phyloP scores from a whole-genome alignment of 2,329 filamentous ascomycete species.

The Laburnicola sp. region DNA sequence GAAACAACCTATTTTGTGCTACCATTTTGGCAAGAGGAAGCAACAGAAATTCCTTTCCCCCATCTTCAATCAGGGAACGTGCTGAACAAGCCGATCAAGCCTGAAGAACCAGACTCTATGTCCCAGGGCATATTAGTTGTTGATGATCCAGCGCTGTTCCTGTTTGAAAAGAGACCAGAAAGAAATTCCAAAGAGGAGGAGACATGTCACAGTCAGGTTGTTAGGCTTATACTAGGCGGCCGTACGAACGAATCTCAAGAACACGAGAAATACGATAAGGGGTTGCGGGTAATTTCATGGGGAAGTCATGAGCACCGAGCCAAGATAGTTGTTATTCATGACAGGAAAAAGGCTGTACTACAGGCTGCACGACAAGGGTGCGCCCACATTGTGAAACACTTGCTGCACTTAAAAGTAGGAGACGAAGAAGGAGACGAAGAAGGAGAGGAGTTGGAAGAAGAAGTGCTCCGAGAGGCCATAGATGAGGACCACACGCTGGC shows the following conservation, averaged over 20 bases:
- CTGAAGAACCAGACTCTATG: neutral
- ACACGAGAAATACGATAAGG: neutral
- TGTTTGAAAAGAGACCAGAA: slow-evolving; percentile 5
- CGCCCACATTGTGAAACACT: slow-evolving; percentile 1
- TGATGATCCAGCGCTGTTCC: neutral
- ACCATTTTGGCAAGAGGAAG: neutral
- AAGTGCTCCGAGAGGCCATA: neutral
- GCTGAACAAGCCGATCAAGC: neutral
- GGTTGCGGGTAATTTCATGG: slow-evolving; percentile 2
- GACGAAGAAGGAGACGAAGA: neutral
- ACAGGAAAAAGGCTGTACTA: neutral
- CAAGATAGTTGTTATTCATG: slow-evolving; percentile 1
- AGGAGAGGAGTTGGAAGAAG: neutral
- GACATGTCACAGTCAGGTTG: slow-evolving; percentile 5
- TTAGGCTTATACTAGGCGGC: neutral
- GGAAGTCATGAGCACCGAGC: slow-evolving; percentile 1
- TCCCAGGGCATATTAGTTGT: neutral
- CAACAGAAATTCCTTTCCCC: slow-evolving; percentile 2
- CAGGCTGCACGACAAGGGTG: neutral
- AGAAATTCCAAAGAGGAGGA: neutral
- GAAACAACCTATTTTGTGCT: slow-evolving; percentile 5
- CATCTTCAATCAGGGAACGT: slow-evolving; percentile 4
- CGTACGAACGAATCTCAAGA: neutral
- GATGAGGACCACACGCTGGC: neutral
- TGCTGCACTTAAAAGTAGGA: neutral